Evolutionary conservation across 1,284 basidiomycete species (phyloP), one percentile per base, ranked within the genome.

Genomic region (Cutaneotrichosporon cavernicola): DNA sequence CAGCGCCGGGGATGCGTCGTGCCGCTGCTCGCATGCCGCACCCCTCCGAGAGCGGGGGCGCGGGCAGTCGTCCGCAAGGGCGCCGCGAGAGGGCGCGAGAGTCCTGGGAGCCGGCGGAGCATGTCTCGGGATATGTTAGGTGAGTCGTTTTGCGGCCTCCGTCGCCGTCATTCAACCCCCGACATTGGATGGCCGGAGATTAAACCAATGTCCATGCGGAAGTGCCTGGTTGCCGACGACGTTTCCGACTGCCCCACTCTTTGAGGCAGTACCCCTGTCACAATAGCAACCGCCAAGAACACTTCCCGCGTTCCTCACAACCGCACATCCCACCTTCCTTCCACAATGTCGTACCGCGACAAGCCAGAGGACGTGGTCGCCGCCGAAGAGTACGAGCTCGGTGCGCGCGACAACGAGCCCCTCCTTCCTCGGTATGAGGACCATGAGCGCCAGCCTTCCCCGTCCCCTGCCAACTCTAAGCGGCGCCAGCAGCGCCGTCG

Each of bases 381-480:
- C 26, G 63, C 58, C 22, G 73, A 76, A 36, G 71, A 70, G 56
- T 73, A 69, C 51, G 75, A 78, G 67, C 73, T 78, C 11, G 63
- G 70, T 46, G 51, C 67, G 5, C 58, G 57, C 52, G 66, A 67
- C 49, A 22, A 63, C 11, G 75, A 76, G 46, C 79, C 79, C 5
- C 69, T 80, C 1, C 69, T 80, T 16, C 78, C 79, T 2, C 69
- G 70, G n/a, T 77, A 67, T 49, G 65, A 62, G 43, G 52, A 51
- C 26, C 16, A n/a, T 1, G 51, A 31, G 30, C 51, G 51, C 31
- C 46, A 16, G 5, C 43, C 46, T 38, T 55, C 55, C 16, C 57
- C 60, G 47, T 58, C 61, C 7, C 10, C 21, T 5, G 26, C 47
- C 1, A 21, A 36, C 18, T 10, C 40, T 21, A 51, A 32, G 38